Conservation (phyloP, 495 filamentous ascomycete species). For the Annulohypoxylon nitens region DNA sequence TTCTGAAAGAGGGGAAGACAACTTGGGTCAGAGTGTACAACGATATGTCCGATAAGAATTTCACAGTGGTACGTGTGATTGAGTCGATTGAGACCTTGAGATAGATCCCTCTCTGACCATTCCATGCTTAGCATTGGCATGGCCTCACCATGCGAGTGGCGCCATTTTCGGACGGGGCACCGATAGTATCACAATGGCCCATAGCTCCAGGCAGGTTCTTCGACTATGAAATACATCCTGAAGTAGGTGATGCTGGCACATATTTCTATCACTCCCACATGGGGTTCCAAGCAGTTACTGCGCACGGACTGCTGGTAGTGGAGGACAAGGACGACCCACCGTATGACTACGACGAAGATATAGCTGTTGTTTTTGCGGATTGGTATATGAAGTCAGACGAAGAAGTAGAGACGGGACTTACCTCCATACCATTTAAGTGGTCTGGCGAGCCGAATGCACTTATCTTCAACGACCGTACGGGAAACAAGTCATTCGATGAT, state of each 20-base stretch:
- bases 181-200: conserved; percentile 68
- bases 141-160: conserved; percentile 67
- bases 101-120: conserved; percentile 30
- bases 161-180: conserved; percentile 69
- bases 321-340: conserved; percentile 60
- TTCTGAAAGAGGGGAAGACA: conserved; percentile 61
- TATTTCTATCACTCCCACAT: conserved; percentile 75
- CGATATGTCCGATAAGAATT: conserved; percentile 64
- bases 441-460: conserved; percentile 64
- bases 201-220: conserved; percentile 71
- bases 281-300: conserved; percentile 67
- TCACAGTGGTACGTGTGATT: conserved; percentile 64
- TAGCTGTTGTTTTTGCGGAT: conserved; percentile 66
- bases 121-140: conserved; percentile 68
- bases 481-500: conserved; percentile 51
- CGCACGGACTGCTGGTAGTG: conserved; percentile 67
- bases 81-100: background rate
- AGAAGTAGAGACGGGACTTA: conserved; percentile 58
- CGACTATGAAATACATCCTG: conserved; percentile 69
- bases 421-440: conserved; percentile 56
- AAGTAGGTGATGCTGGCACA: conserved; percentile 64
- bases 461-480: conserved; percentile 60
- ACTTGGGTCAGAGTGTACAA: conserved; percentile 73
- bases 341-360: conserved; percentile 68
- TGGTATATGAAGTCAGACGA: conserved; percentile 62